Evolutionary conservation across 2,329 filamentous ascomycete species (phyloP).

Genomic region (Exophiala aquamarina): DNA sequence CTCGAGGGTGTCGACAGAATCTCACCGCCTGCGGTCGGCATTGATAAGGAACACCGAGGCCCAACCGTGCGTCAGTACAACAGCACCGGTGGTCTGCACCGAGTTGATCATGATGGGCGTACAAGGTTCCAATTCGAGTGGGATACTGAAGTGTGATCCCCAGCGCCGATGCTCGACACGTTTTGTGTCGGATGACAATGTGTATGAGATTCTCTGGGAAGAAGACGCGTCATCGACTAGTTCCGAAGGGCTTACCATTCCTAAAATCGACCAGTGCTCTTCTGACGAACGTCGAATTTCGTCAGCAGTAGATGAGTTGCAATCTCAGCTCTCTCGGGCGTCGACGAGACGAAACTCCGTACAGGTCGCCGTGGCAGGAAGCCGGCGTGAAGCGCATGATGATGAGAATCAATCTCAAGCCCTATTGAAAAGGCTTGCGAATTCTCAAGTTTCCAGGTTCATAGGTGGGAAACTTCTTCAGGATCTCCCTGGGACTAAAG

Average conservation of each 20-base stretch:
- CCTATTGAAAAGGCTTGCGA: no score
- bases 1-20: no score
- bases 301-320: background rate
- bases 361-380: background rate
- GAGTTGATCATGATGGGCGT: conserved; percentile 17
- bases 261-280: conserved; percentile 4
- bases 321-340: background rate
- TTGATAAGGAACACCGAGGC: conserved; percentile 13
- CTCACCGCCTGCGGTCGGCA: background rate
- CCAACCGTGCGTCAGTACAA: conserved; percentile 12
- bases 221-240: conserved; percentile 17
- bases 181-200: conserved; percentile 20
- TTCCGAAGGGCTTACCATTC: conserved; percentile 7
- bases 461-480: no score
- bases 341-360: background rate
- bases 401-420: background rate
- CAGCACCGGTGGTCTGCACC: conserved; percentile 22
- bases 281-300: conserved; percentile 9
- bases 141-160: no score
- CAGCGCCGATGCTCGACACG: conserved; percentile 24
- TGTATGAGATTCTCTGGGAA: conserved; percentile 29
- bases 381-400: background rate
- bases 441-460: no score
- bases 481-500: no score
- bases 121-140: no score